These are phyloP conservation scores for Cajanus cajan DNA, from an alignment of 306 rosid genomes.

Conservation along the genomic window DNA sequence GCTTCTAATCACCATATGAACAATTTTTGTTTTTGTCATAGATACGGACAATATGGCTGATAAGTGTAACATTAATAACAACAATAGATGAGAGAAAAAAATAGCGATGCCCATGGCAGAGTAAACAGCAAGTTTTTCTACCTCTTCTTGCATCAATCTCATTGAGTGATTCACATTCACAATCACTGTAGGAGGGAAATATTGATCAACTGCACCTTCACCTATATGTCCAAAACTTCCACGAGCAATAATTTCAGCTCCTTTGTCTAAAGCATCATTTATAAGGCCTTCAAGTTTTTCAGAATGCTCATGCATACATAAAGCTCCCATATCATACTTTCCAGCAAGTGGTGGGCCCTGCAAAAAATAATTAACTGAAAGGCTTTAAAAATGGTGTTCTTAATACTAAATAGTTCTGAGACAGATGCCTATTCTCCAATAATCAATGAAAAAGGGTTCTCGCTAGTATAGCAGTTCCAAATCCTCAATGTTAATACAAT, in stretches of 20 bases:
- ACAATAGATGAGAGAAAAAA: neutral
- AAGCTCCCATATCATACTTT: slow-evolving; percentile 92
- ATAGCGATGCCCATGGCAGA: neutral
- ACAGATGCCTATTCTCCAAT: neutral
- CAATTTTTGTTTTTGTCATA: neutral
- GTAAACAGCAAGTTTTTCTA: slow-evolving; percentile 31
- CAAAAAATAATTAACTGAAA: slow-evolving; percentile 29
- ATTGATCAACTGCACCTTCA: slow-evolving; percentile 92
- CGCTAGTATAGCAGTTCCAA: neutral
- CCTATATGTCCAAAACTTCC: slow-evolving; percentile 87
- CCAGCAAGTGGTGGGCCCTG: slow-evolving; percentile 93
- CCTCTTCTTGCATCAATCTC: slow-evolving; percentile 99
- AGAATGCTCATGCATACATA: slow-evolving; percentile 93
- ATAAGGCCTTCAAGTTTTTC: slow-evolving; percentile 89
- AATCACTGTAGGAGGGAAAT: slow-evolving; percentile 85
- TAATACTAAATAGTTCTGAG: neutral
- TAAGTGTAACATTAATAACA: neutral
- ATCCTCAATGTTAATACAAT: neutral
- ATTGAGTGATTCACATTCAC: slow-evolving; percentile 85
- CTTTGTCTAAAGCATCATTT: slow-evolving; percentile 81
- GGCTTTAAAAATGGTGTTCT: neutral
- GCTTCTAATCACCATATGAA: slow-evolving; percentile 1
- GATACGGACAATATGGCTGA: neutral
- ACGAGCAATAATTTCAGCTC: slow-evolving; percentile 86
- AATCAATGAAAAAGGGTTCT: neutral